Evolutionary conservation across 495 filamentous ascomycete genomes (phyloP).

Genomic region (Neurospora tetraspora): DNA sequence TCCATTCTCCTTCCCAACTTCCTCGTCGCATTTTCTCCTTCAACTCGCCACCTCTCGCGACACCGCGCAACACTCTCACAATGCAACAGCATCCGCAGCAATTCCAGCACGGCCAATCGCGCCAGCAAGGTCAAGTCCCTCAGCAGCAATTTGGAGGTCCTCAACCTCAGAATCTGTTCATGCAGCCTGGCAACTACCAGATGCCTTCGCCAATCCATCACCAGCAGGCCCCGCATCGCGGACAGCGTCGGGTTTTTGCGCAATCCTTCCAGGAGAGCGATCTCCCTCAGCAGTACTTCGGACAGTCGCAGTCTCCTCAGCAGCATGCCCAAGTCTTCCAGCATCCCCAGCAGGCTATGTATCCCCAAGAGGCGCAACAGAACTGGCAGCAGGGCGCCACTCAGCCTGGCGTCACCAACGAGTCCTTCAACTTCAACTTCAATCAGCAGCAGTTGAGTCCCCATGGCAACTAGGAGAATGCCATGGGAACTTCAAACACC

Average conservation of each 20-base stretch:
- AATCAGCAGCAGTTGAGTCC: not conserved
- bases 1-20: not conserved
- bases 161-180: not conserved
- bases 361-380: not conserved
- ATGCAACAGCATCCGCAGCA: not conserved
- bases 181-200: not conserved
- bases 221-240: not conserved
- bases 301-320: not conserved
- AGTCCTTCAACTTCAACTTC: not conserved
- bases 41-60: not conserved
- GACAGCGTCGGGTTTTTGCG: not conserved
- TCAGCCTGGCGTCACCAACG: not conserved
- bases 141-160: not conserved
- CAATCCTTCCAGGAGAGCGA: not conserved
- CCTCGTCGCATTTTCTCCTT: not conserved
- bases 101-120: not conserved
- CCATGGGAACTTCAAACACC: not conserved
- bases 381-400: not conserved
- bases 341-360: not conserved
- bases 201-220: not conserved
- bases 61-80: not conserved
- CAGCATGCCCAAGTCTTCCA: not conserved
- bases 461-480: not conserved
- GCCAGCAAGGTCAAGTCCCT: not conserved
- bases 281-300: not conserved